phyloP scores from a whole-genome alignment of 169 alveolate species.

The Cyclospora cayetanensis region DNA sequence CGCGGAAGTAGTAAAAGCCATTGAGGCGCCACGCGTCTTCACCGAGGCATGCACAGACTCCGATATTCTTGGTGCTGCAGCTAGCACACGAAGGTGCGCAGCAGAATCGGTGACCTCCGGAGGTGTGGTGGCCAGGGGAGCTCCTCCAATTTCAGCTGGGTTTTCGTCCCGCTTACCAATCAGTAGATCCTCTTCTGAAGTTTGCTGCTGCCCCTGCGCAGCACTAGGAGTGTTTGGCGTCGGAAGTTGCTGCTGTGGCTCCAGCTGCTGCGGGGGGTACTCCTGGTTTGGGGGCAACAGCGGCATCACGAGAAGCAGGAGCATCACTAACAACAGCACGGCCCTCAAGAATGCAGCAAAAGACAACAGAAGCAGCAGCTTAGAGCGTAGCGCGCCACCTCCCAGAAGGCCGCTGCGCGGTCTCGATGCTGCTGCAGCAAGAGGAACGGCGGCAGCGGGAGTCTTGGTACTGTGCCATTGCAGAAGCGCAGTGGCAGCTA shows the following conservation, averaged over 20 bases:
- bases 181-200: too few species aligned
- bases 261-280: neutral
- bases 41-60: too few species aligned
- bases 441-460: neutral
- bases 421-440: neutral
- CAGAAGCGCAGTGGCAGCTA: neutral
- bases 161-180: too few species aligned
- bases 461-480: neutral
- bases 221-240: too few species aligned
- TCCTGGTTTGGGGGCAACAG: neutral
- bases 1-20: too few species aligned
- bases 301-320: neutral
- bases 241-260: neutral
- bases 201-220: too few species aligned
- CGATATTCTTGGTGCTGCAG: too few species aligned
- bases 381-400: neutral
- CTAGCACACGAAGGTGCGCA: too few species aligned
- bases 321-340: neutral
- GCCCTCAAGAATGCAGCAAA: neutral
- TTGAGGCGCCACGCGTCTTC: too few species aligned
- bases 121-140: too few species aligned
- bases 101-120: too few species aligned
- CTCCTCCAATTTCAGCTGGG: too few species aligned
- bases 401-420: neutral
- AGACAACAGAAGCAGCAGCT: neutral